Evolutionary conservation across 495 filamentous ascomycete species (phyloP), one percentile per base, ranked within the genome.

Genomic region (Platismatia glauca): DNA sequence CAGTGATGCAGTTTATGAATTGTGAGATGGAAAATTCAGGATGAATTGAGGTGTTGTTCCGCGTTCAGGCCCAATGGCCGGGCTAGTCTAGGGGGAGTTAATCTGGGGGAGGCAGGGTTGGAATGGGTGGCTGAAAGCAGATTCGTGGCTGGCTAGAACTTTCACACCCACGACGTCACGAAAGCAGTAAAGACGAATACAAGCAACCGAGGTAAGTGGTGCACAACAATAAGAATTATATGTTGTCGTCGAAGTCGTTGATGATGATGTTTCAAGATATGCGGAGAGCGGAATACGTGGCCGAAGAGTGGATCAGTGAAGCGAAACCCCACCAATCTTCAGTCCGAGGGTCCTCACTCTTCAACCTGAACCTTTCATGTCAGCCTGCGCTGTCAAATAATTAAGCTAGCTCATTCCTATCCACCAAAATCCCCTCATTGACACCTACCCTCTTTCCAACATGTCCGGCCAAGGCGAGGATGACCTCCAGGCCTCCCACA

Each of bases 401-500:
- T 55, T 43, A n/a, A n/a, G n/a, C n/a, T n/a, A n/a, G n/a, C n/a
- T n/a, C n/a, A 24, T 52, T 13, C 35, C 27, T 43, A 20, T 46
- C 24, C 24, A 56, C 13, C 38, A 62, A 24, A 62, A 11, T 9
- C 27, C n/a, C 39, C 29, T 15, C 3, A 12, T 16, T 29, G 46
- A 29, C 24, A 16, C 34, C 8, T 44, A 13, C 62, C 59, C 48
- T 60, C 44, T 38, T 59, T 27, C 22, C 31, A 65, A 68, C 59
- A 70, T 70, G 68, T 66, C 68, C 3, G 68, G 61, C 34, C 58
- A 63, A 39, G 59, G 34, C 37, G 87, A 96, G 0, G 90, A 96
- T 57, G 94, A 98, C 68, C 85, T 96, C 64, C 73, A 85, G 67
- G 89, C 93, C 71, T 85, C 90, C 77, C 81, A 83, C 73, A 96